Percentiles rank a stretch among this genome's conserved stretches.
Conservation (phyloP, 768 basidiomycete species). For the Erythrobasidium yunnanense region DNA sequence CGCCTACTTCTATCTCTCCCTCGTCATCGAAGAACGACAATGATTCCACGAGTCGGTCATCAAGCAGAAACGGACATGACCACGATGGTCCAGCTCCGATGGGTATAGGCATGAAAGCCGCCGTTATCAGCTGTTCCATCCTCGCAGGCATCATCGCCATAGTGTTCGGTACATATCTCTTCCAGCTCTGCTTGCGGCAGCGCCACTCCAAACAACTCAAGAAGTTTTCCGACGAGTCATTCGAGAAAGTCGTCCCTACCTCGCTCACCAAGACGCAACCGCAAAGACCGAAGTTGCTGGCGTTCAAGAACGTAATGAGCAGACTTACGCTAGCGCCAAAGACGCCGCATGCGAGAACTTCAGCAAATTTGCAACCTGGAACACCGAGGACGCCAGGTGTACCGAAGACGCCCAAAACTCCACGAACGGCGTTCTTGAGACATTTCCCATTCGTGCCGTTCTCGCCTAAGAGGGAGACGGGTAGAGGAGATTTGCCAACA, state of each 20-base stretch:
- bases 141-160: conserved; percentile 56
- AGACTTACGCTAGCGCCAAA: not conserved
- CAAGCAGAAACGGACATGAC: not conserved
- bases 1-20: not conserved
- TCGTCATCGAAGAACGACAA: not conserved
- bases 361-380: not conserved
- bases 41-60: too few relatives aligned
- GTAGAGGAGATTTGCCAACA: not conserved
- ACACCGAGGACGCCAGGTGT: conserved; percentile 5
- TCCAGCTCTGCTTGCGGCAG: not conserved
- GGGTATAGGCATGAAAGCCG: conserved; percentile 2
- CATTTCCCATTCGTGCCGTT: not conserved
- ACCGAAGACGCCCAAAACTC: not conserved
- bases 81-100: not conserved
- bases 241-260: conserved; percentile 15
- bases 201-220: conserved; percentile 1
- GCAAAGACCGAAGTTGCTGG: not conserved
- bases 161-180: conserved; percentile 37
- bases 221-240: not conserved
- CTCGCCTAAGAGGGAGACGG: not conserved
- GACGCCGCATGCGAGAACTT: not conserved
- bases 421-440: not conserved
- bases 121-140: conserved; percentile 7
- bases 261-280: not conserved
- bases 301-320: not conserved